Evolutionary conservation across 1,284 basidiomycete species (phyloP).

Genomic region (Psilocybe mexicana): DNA sequence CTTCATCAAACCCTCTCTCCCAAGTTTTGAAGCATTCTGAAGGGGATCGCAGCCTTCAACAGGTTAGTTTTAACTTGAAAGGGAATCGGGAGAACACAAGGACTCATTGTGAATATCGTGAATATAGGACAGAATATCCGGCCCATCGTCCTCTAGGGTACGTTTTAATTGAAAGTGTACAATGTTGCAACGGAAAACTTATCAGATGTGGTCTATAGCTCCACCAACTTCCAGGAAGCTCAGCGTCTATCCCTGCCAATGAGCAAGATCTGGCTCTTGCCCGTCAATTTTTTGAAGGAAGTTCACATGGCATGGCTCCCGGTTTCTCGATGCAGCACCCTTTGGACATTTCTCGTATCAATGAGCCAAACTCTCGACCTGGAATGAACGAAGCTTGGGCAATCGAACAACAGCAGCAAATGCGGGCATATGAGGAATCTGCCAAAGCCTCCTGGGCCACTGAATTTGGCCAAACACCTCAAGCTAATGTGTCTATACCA

Average conservation of each 20-base stretch:
- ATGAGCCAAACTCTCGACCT: conserved; percentile 32
- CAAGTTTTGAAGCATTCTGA: conserved; percentile 93
- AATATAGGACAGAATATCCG: conserved; percentile 68
- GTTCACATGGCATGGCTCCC: conserved; percentile 33
- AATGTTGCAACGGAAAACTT: background rate
- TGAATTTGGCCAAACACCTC: conserved; percentile 44
- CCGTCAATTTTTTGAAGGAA: conserved; percentile 72
- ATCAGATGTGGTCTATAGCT: conserved; percentile 44
- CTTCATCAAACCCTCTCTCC: conserved; percentile 83
- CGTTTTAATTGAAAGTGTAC: conserved; percentile 18
- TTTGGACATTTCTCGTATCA: conserved; percentile 40
- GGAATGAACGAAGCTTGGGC: conserved; percentile 55
- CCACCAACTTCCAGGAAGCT: conserved; percentile 67
- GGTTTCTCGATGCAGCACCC: conserved; percentile 37
- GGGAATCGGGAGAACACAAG: background rate
- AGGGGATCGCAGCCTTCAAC: conserved; percentile 85
- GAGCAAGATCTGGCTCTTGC: conserved; percentile 74
- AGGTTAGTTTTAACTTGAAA: conserved; percentile 44
- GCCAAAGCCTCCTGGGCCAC: conserved; percentile 44
- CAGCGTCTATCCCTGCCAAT: conserved; percentile 45
- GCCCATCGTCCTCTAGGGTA: conserved; percentile 71
- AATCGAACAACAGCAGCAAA: conserved; percentile 47
- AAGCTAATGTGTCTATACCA: conserved; percentile 21
- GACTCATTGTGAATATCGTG: conserved; percentile 13
- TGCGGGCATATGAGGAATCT: conserved; percentile 34